Evolutionary conservation across 2,329 filamentous ascomycete genomes (phyloP).

Genomic region (Ilyonectria sp.): DNA sequence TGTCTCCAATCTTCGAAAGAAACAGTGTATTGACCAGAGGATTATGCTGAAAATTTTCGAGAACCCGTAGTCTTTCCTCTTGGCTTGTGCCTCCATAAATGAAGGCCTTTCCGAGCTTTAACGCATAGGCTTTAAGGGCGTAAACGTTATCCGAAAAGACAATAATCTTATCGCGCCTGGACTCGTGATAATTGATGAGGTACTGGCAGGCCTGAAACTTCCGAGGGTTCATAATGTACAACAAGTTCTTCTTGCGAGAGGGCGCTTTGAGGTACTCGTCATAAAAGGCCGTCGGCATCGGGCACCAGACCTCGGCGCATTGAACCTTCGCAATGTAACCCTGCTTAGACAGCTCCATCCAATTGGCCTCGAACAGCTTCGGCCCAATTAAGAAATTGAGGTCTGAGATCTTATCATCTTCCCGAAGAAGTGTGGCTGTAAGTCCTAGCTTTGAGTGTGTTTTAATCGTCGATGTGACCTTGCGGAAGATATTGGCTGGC

Average conservation of each 20-base stretch:
- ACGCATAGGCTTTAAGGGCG: constrained; percentile 84
- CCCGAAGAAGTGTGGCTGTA: constrained; percentile 89
- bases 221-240: constrained; percentile 92
- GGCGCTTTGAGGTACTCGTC: constrained; percentile 83
- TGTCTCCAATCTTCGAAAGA: constrained; percentile 95
- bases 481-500: constrained; percentile 90
- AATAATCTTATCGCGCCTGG: constrained; percentile 93
- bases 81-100: constrained; percentile 90
- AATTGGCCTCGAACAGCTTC: constrained; percentile 95
- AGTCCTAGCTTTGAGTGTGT: constrained; percentile 92
- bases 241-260: constrained; percentile 51
- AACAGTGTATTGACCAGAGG: constrained; percentile 90
- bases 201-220: constrained; percentile 97
- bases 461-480: constrained; percentile 88
- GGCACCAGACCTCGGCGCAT: constrained; percentile 96
- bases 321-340: constrained; percentile 94
- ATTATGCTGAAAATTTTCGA: constrained; percentile 94
- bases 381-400: constrained; percentile 94
- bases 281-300: constrained; percentile 96
- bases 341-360: constrained; percentile 95
- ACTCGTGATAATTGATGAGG: constrained; percentile 93
- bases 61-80: constrained; percentile 83
- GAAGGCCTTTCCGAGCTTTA: constrained; percentile 84
- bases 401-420: constrained; percentile 95
- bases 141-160: constrained; percentile 97